Evolutionary conservation across 306 rosid genomes (phyloP).

Genomic region (Cucurbita ficifolia): DNA sequence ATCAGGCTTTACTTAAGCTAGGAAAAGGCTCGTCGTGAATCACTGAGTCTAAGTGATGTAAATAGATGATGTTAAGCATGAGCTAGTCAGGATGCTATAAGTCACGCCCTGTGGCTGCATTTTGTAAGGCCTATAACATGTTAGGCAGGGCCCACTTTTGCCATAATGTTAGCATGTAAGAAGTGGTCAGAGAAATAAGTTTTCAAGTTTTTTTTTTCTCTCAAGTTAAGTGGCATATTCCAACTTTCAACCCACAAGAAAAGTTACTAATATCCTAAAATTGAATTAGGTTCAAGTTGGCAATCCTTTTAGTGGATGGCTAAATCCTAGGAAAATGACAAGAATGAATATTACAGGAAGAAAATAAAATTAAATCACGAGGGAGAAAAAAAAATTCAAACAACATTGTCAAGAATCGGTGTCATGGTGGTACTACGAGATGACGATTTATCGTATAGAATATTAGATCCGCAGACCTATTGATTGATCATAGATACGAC

Average conservation of each 20-base stretch:
- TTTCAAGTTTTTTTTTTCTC: background rate
- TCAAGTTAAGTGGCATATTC: background rate
- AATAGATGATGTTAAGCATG: background rate
- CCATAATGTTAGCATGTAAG: background rate
- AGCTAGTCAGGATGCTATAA: background rate
- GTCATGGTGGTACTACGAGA: too few relatives aligned
- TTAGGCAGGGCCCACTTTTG: background rate
- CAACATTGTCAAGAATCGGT: background rate
- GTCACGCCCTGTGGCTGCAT: background rate
- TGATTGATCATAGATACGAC: too few relatives aligned
- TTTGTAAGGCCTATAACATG: background rate
- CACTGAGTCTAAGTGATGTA: background rate
- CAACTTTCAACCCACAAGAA: background rate
- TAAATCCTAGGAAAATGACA: background rate
- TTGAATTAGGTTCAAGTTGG: background rate
- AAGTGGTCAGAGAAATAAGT: background rate
- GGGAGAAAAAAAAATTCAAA: background rate
- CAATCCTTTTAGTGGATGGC: background rate
- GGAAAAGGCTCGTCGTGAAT: background rate
- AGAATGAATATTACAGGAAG: background rate
- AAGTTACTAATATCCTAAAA: background rate
- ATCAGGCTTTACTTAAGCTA: background rate
- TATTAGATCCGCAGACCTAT: too few relatives aligned
- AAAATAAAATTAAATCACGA: background rate
- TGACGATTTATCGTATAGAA: too few relatives aligned